phyloP scores from a whole-genome alignment of 352 stramenopile species.

The Aphanomyces stellatus region DNA sequence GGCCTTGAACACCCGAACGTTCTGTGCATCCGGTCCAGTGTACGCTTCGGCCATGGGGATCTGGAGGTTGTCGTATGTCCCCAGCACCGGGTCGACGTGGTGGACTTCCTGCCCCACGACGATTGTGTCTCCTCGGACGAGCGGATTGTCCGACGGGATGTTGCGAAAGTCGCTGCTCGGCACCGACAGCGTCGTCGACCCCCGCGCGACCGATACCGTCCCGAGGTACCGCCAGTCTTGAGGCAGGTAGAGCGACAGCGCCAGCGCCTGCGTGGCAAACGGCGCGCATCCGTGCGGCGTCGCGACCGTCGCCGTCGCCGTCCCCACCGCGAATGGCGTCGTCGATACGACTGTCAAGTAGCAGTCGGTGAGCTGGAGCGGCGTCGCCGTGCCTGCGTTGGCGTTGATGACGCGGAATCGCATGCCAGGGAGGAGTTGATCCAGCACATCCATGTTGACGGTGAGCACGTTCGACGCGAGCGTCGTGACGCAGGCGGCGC shows the following conservation, averaged over 20 bases:
- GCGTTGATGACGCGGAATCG: slow-evolving; percentile 53
- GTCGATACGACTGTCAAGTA: slow-evolving; percentile 55
- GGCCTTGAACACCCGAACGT: slow-evolving; percentile 61
- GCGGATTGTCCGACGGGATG: slow-evolving; percentile 27
- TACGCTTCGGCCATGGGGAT: slow-evolving; percentile 70
- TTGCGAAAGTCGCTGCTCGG: slow-evolving; percentile 39
- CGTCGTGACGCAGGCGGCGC: slow-evolving; percentile 40
- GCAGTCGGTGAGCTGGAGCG: slow-evolving; percentile 35
- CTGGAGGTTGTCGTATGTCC: slow-evolving; percentile 39
- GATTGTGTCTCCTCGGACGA: slow-evolving; percentile 72
- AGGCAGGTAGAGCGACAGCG: slow-evolving; percentile 46
- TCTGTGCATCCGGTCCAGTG: slow-evolving; percentile 38
- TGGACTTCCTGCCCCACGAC: slow-evolving; percentile 71
- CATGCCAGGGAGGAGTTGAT: slow-evolving; percentile 42
- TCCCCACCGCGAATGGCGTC: slow-evolving; percentile 25
- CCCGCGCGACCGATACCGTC: slow-evolving; percentile 38
- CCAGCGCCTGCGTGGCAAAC: slow-evolving; percentile 34
- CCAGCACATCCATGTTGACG: slow-evolving; percentile 48
- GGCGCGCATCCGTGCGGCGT: slow-evolving; percentile 42
- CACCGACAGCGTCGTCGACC: slow-evolving; percentile 25
- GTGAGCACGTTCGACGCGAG: slow-evolving; percentile 37
- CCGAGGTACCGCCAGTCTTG: slow-evolving; percentile 60
- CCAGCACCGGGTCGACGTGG: slow-evolving; percentile 43
- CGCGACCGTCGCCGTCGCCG: slow-evolving; percentile 37
- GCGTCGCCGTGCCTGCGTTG: slow-evolving; percentile 37